These are phyloP conservation scores for Mycena vitilis DNA, from an alignment of 768 basidiomycete genomes.

Conservation along the genomic window DNA sequence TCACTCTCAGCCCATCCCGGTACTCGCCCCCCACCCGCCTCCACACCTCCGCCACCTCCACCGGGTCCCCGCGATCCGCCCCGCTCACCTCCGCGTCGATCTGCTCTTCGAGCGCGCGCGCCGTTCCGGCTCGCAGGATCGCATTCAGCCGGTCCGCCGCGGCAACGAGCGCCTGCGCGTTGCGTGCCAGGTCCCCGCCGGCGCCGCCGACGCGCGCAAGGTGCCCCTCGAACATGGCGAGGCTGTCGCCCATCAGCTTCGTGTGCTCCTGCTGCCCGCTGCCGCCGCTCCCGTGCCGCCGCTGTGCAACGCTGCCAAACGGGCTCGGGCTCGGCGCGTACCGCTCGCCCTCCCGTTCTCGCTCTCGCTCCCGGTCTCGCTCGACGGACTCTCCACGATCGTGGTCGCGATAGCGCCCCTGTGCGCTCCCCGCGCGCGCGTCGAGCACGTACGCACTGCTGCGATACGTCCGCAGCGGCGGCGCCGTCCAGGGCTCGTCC, in stretches of 20 bases:
- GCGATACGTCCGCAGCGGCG: slow-evolving; percentile 51
- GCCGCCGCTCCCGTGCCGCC: slow-evolving; percentile 28
- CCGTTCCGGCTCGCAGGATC: slow-evolving; percentile 66
- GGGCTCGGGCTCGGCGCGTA: slow-evolving; percentile 42
- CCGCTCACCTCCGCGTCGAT: slow-evolving; percentile 80
- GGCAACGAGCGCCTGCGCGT: slow-evolving; percentile 72
- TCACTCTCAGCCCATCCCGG: slow-evolving; percentile 74
- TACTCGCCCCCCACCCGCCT: slow-evolving; percentile 76
- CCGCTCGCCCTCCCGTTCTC: slow-evolving; percentile 28
- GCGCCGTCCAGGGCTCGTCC: slow-evolving; percentile 51
- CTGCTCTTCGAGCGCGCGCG: slow-evolving; percentile 75
- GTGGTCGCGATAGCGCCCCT: slow-evolving; percentile 25
- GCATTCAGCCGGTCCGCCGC: slow-evolving; percentile 76
- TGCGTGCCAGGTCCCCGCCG: slow-evolving; percentile 64
- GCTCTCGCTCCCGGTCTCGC: slow-evolving; percentile 31
- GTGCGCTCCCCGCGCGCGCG: slow-evolving; percentile 35
- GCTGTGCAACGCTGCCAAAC: slow-evolving; percentile 39
- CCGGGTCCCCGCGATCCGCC: slow-evolving; percentile 37
- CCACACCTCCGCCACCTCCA: slow-evolving; percentile 71
- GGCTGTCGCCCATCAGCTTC: slow-evolving; percentile 75
- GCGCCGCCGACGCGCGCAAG: slow-evolving; percentile 63
- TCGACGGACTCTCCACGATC: slow-evolving; percentile 31
- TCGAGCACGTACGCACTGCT: slow-evolving; percentile 53
- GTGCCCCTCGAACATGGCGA: slow-evolving; percentile 77
- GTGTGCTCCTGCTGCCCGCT: slow-evolving; percentile 65